Percentiles rank a stretch among this genome's conserved stretches.
phyloP scores from a whole-genome alignment of 2,329 filamentous ascomycete species.

The Teratosphaeria zuluensis region DNA sequence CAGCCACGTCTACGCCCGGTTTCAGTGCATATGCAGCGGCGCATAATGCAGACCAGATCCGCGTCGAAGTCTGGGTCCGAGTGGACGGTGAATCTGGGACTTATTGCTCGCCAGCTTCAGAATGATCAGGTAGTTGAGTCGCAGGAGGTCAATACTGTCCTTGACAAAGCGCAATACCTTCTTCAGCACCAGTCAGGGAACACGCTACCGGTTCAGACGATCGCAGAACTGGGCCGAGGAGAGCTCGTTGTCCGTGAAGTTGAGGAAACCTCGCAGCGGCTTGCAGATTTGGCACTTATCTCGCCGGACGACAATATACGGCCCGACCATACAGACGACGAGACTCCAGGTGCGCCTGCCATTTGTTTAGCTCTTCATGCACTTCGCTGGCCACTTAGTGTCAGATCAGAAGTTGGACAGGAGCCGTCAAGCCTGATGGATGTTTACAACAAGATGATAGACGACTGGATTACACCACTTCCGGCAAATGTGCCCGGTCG shows the following conservation, averaged over 20 bases:
- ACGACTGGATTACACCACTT: conserved; percentile 3
- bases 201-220: conserved; percentile 1
- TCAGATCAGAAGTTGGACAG: neutral
- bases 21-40: neutral
- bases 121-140: neutral
- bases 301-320: neutral
- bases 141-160: neutral
- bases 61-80: neutral
- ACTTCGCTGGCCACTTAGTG: neutral
- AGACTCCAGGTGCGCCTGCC: neutral
- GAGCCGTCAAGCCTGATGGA: neutral
- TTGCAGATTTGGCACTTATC: conserved; percentile 3
- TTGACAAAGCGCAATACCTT: neutral
- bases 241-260: conserved; percentile 9
- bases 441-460: conserved; percentile 2
- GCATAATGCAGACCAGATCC: neutral
- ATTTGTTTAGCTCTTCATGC: neutral
- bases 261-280: conserved; percentile 7
- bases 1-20: neutral
- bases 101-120: neutral
- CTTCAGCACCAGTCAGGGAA: neutral
- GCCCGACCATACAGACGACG: neutral
- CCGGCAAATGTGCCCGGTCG: conserved; percentile 9
- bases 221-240: conserved; percentile 4
- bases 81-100: conserved; percentile 6